Evolutionary conservation across 2,329 filamentous ascomycete species (phyloP).

Genomic region (Rugonectria rugulosa): DNA sequence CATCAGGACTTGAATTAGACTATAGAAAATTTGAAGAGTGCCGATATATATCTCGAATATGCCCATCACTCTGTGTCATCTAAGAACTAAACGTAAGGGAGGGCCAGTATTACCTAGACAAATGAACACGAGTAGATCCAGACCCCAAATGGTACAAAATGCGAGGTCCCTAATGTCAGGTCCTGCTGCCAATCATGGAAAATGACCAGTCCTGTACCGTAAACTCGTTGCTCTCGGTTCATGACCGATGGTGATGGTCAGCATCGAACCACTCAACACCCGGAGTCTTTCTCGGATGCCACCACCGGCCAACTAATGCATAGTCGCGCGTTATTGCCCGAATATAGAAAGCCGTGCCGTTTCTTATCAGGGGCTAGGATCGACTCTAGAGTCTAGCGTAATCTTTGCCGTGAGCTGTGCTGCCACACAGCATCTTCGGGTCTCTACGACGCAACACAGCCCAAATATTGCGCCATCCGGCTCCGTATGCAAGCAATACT

Average conservation of each 20-base stretch:
- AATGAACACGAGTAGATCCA: too few relatives aligned
- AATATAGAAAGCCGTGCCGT: neutral
- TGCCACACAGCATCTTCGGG: too few relatives aligned
- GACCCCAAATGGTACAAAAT: too few relatives aligned
- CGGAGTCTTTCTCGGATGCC: neutral
- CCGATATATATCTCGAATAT: too few relatives aligned
- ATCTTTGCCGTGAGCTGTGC: slow-evolving; percentile 3
- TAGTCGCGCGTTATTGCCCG: neutral
- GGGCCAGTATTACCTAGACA: too few relatives aligned
- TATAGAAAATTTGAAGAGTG: too few relatives aligned
- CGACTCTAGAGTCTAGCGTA: neutral
- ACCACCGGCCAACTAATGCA: neutral
- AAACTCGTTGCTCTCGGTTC: too few relatives aligned
- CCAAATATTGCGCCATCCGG: slow-evolving; percentile 31
- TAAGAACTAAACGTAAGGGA: too few relatives aligned
- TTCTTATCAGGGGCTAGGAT: neutral
- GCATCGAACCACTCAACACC: neutral
- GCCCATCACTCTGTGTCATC: too few relatives aligned
- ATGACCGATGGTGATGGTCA: neutral
- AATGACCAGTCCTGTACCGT: too few relatives aligned
- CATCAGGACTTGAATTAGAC: neutral
- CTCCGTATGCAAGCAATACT: neutral
- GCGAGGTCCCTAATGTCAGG: too few relatives aligned
- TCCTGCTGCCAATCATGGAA: too few relatives aligned
- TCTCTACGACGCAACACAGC: slow-evolving; percentile 22